Evolutionary conservation across 2,329 filamentous ascomycete genomes (phyloP).

Genomic region (Colletotrichum sublineola): DNA sequence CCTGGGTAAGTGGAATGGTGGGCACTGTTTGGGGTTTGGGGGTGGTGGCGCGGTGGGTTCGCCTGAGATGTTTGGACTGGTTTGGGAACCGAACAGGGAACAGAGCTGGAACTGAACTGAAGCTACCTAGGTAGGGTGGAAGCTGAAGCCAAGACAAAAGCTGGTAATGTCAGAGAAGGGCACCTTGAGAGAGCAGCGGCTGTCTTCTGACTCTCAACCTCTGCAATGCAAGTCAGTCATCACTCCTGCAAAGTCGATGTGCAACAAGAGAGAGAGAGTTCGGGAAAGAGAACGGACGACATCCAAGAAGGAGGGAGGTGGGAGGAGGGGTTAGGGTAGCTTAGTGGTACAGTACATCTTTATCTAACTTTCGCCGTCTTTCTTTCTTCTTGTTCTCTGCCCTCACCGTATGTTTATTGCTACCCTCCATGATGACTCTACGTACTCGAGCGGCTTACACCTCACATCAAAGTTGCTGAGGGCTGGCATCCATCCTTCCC

Average conservation of each 20-base stretch:
- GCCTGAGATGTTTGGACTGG: conserved; percentile 16
- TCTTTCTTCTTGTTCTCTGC: background rate
- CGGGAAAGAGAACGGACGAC: conserved; percentile 7
- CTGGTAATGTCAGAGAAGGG: conserved; percentile 26
- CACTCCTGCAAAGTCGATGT: background rate
- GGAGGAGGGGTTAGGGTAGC: background rate
- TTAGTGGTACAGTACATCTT: background rate
- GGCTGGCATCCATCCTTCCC: background rate
- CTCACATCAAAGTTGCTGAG: background rate
- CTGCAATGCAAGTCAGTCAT: background rate
- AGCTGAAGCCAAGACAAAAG: conserved; percentile 16
- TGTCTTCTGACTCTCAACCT: background rate
- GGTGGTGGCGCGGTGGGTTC: conserved; percentile 21
- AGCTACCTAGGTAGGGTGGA: background rate
- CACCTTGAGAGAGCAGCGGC: background rate
- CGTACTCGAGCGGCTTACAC: background rate
- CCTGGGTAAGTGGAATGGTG: background rate
- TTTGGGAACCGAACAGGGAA: conserved; percentile 34
- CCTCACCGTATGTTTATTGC: background rate
- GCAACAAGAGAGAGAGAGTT: background rate
- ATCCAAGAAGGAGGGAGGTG: background rate
- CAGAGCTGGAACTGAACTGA: conserved; percentile 35
- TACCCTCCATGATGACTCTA: background rate
- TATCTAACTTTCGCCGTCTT: background rate
- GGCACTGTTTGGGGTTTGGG: conserved; percentile 18